A percentile compares a stretch with the other conserved stretches of the same genome.
Conservation (phyloP, 108 stramenopile genomes). For the Hondaea fermentalgiana region DNA sequence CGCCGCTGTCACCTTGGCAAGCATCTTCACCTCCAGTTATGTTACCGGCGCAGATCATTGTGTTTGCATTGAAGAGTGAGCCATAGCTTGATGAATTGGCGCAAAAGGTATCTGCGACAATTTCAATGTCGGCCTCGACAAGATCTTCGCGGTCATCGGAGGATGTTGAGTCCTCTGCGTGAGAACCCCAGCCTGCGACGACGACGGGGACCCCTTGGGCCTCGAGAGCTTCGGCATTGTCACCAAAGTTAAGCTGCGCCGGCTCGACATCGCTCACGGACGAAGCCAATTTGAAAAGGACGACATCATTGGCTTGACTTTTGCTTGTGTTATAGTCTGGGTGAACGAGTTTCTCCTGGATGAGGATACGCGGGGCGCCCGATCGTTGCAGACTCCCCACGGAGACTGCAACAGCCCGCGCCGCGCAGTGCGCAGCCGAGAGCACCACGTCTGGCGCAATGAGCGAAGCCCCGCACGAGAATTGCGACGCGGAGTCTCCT, state of each 20-base stretch:
- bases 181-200: not conserved
- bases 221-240: not conserved
- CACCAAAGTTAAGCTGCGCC: not conserved
- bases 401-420: not conserved
- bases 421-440: not conserved
- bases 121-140: not conserved
- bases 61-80: not conserved
- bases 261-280: not conserved
- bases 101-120: not conserved
- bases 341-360: not conserved
- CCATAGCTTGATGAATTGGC: not conserved
- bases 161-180: not conserved
- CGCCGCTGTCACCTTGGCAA: slow-evolving; percentile 1
- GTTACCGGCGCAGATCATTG: not conserved
- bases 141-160: not conserved
- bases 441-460: not conserved
- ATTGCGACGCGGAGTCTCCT: not conserved
- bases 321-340: not conserved
- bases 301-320: not conserved
- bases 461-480: not conserved
- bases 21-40: not conserved
- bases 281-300: not conserved
- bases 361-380: not conserved
- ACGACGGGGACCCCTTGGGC: not conserved
- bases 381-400: not conserved